Percentiles rank a stretch among this genome's conserved stretches.
phyloP scores from a whole-genome alignment of 2,329 filamentous ascomycete species.

The Dactylellina cionopaga region DNA sequence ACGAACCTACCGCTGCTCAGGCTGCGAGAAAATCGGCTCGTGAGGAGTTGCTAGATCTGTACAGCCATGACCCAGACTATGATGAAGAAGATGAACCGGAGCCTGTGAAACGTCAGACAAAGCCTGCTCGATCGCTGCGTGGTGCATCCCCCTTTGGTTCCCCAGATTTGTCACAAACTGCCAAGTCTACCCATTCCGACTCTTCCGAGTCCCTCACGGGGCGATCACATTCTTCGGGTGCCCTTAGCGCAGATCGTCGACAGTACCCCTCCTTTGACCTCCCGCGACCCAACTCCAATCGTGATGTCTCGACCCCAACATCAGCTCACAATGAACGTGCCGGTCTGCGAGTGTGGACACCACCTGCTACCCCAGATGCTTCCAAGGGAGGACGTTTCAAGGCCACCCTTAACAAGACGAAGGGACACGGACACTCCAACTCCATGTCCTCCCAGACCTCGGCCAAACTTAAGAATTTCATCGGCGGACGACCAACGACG shows the following conservation, averaged over 20 bases:
- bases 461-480: conserved; percentile 62
- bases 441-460: conserved; percentile 58
- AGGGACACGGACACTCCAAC: conserved; percentile 57
- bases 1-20: conserved; percentile 4
- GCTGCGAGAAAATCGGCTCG: conserved; percentile 37
- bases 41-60: conserved; percentile 45
- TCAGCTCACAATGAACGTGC: conserved; percentile 37
- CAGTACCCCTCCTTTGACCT: conserved; percentile 42
- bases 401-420: conserved; percentile 57
- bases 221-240: conserved; percentile 33
- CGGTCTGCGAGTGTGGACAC: conserved; percentile 55
- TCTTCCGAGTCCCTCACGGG: conserved; percentile 39
- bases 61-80: conserved; percentile 42
- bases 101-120: conserved; percentile 49
- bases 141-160: conserved; percentile 40
- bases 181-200: conserved; percentile 38
- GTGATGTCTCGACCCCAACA: conserved; percentile 35
- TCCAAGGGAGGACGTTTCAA: conserved; percentile 53
- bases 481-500: conserved; percentile 54
- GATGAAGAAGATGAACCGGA: conserved; percentile 42
- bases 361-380: conserved; percentile 56
- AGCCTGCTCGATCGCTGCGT: conserved; percentile 31
- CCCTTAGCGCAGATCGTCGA: conserved; percentile 35
- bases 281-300: conserved; percentile 39
- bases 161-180: conserved; percentile 41